A percentile compares a stretch with the other conserved stretches of the same genome.
Conservation (phyloP, 1,284 basidiomycete genomes). For the Heterobasidion occidentale region DNA sequence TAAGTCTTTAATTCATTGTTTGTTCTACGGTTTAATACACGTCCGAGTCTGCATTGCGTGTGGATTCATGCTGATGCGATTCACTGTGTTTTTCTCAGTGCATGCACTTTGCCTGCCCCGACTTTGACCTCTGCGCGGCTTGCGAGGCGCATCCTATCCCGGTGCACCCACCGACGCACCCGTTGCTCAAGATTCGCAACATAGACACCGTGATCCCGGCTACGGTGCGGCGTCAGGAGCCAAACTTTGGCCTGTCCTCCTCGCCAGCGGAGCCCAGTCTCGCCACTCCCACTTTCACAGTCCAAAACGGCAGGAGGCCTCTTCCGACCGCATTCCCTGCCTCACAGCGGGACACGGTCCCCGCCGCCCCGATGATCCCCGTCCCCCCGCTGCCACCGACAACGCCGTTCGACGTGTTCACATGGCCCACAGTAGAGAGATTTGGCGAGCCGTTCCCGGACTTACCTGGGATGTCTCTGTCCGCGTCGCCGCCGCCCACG, state of each 20-base stretch:
- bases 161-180: constrained; percentile 68
- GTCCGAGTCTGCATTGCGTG: neutral
- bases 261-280: too few species aligned
- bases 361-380: too few species aligned
- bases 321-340: too few species aligned
- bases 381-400: too few species aligned
- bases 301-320: too few species aligned
- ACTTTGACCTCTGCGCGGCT: constrained; percentile 77
- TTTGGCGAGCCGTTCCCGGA: too few species aligned
- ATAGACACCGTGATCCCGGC: constrained; percentile 43
- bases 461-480: too few species aligned
- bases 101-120: constrained; percentile 72
- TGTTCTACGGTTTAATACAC: neutral
- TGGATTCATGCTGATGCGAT: neutral
- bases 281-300: too few species aligned
- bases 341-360: too few species aligned
- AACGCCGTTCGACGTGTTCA: too few species aligned
- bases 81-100: constrained; percentile 34
- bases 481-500: too few species aligned
- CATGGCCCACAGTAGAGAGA: too few species aligned
- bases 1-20: neutral
- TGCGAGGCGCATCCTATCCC: constrained; percentile 80
- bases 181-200: constrained; percentile 72
- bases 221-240: constrained; percentile 30
- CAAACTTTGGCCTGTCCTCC: constrained; percentile 5